A percentile compares a stretch with the other conserved stretches of the same genome.
phyloP scores from a whole-genome alignment of 768 basidiomycete species.

The Mycena floridula region DNA sequence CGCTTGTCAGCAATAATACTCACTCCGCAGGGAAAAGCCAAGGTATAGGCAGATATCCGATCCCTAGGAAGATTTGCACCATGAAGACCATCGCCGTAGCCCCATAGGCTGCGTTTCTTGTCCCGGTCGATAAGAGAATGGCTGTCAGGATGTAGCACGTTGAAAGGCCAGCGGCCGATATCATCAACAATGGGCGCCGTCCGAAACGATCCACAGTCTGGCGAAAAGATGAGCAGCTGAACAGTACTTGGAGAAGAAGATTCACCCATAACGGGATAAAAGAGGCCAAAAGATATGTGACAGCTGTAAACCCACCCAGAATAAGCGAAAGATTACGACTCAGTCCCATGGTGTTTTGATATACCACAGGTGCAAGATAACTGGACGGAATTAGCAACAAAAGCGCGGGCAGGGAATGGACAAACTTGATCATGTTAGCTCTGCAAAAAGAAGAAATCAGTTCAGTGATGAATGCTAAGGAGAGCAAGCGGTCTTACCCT shows the following conservation, averaged over 20 bases:
- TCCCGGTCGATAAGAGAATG: slow-evolving; percentile 27
- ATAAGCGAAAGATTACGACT: slow-evolving; percentile 32
- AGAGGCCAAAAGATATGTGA: slow-evolving; percentile 34
- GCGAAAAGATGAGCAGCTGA: neutral
- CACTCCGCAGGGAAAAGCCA: slow-evolving; percentile 5
- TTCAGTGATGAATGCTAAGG: neutral
- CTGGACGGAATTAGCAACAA: slow-evolving; percentile 8
- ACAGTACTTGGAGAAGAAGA: neutral
- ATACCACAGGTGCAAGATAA: slow-evolving; percentile 33
- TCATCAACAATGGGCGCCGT: slow-evolving; percentile 29
- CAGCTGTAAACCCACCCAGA: slow-evolving; percentile 31
- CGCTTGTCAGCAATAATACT: slow-evolving; percentile 18
- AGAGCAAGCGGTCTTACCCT: slow-evolving; percentile 18
- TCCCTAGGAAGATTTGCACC: slow-evolving; percentile 34
- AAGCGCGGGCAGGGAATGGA: neutral
- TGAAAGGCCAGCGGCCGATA: slow-evolving; percentile 29
- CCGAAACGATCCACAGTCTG: slow-evolving; percentile 35
- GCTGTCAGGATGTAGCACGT: slow-evolving; percentile 30
- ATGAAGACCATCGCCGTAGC: slow-evolving; percentile 35
- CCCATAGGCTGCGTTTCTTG: slow-evolving; percentile 25
- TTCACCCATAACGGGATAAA: slow-evolving; percentile 33
- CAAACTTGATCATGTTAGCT: slow-evolving; percentile 34
- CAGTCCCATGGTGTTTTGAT: slow-evolving; percentile 35
- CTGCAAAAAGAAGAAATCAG: slow-evolving; percentile 11
- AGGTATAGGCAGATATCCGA: slow-evolving; percentile 34